Evolutionary conservation across 306 rosid species (phyloP), one percentile per base, ranked within the genome.

Genomic region (Pterocarpus santalinus): DNA sequence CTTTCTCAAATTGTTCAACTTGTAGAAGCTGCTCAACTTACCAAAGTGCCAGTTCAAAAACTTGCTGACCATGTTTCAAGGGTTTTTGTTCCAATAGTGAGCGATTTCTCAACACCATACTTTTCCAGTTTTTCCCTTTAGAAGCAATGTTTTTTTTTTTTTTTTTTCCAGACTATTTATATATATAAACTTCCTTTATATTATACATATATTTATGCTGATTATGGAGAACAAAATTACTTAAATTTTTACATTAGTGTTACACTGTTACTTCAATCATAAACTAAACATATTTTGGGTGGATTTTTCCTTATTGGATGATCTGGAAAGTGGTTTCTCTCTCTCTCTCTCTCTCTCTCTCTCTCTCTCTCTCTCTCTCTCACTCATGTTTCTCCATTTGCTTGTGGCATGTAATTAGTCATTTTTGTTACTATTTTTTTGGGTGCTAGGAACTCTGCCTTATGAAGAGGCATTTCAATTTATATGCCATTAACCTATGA

Each of bases 1-100:
- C 93, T 95, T 82, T 95, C 97, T 80, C 99, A 92, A 88, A 95
- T 93, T 81, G 97, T 95, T 85, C 97, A 95, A 73, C 94, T 93
- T 0, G 99, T 95, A 43, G 97, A 95, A 88, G 91, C 97, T 71
- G 97, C 99, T 81, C 99, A 95, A 82, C 97, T 95, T 80, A 87
- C 95, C 65, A 86, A 91, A 87, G 97, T 95, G 78, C 99, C 97
- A 46, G 95, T 88, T 86, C 99, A 95, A 88, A 95, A 90, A 86
- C 89, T 93, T 72, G 99, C 99, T 2, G 99, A 95, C 70, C 86
- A 87, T 80, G 91, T 93, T 75, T 95, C 97, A 61, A 83, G 84
- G 86, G 86, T 88, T 83, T 95, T 91, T 89, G 97, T 95, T 83
- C 99, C 97, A 72, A 80, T 89, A 53, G 97, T 95, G 88, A 93